phyloP scores from a whole-genome alignment of 257 asterid genomes.

The Solanum lycopersicoides region DNA sequence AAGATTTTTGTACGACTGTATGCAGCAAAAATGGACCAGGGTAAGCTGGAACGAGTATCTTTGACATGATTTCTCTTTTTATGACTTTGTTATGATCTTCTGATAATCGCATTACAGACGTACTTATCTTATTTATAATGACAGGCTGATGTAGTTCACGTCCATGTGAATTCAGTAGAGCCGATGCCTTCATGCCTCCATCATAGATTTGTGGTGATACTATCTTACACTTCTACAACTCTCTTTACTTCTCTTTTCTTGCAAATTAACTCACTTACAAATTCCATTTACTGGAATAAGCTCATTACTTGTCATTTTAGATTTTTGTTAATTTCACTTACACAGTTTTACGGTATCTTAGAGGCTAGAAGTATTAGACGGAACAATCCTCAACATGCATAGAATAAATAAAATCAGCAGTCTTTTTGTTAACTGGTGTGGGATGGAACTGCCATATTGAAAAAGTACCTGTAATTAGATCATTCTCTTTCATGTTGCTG shows the following conservation, averaged over 20 bases:
- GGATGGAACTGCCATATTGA: background rate
- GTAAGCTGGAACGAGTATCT: conserved; percentile 20
- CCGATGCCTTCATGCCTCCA: conserved; percentile 85
- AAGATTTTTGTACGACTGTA: conserved; percentile 69
- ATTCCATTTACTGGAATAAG: background rate
- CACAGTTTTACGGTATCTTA: background rate
- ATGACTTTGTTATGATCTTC: background rate
- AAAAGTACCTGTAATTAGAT: background rate
- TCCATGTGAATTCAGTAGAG: conserved; percentile 67
- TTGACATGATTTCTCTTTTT: background rate
- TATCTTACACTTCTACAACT: background rate
- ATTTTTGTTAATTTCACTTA: background rate
- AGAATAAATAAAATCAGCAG: background rate
- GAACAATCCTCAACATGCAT: background rate
- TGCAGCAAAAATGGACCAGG: conserved; percentile 97
- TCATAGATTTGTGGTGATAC: conserved; percentile 85
- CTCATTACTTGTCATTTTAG: background rate
- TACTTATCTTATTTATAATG: conserved; percentile 5
- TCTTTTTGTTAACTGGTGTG: background rate
- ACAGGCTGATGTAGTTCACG: conserved; percentile 72
- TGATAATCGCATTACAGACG: background rate
- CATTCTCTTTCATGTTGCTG: background rate
- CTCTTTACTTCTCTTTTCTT: background rate
- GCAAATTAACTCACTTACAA: background rate
- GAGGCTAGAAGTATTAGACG: background rate